phyloP scores from a whole-genome alignment of 345 rosid genomes.

The Boechera divaricarpa region DNA sequence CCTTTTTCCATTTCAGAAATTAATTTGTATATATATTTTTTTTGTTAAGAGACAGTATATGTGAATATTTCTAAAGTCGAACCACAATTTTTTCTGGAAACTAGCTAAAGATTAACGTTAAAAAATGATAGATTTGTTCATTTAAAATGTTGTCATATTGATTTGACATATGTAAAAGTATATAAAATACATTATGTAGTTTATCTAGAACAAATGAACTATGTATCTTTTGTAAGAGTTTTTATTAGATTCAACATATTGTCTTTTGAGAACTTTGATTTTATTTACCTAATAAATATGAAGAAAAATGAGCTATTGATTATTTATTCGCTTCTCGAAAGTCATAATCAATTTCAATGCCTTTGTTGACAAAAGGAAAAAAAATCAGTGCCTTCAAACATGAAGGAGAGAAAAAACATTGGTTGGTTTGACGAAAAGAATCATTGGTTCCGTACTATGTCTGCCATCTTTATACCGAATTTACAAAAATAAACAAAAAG shows the following conservation, averaged over 20 bases:
- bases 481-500: background rate
- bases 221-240: too few relatives aligned
- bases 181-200: background rate
- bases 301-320: background rate
- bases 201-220: background rate
- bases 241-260: background rate
- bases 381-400: conserved; percentile 7
- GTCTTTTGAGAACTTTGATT: background rate
- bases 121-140: background rate
- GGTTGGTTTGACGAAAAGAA: conserved; percentile 38
- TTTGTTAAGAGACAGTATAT: too few relatives aligned
- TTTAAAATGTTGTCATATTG: background rate
- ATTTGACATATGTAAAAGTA: background rate
- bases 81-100: too few relatives aligned
- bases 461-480: conserved; percentile 23
- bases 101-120: too few relatives aligned
- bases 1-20: background rate
- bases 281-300: background rate
- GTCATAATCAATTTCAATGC: conserved; percentile 21
- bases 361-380: background rate
- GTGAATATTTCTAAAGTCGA: too few relatives aligned
- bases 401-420: conserved; percentile 10
- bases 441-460: conserved; percentile 29
- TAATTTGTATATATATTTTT: too few relatives aligned
- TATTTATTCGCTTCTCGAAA: conserved; percentile 4